Conservation (phyloP, 1,284 basidiomycete genomes). For the Irpex sp. region DNA sequence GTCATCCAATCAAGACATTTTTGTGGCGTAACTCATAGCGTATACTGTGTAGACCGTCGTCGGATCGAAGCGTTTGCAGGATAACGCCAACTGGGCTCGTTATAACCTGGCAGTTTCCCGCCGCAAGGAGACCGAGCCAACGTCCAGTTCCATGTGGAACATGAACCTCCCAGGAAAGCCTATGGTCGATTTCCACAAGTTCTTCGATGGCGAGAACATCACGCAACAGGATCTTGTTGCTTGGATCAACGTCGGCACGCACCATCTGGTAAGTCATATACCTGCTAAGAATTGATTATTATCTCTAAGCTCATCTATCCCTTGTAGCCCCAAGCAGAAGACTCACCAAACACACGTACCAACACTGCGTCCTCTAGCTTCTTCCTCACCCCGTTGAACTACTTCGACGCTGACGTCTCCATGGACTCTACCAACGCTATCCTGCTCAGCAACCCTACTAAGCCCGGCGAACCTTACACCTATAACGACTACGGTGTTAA, state of each 20-base stretch:
- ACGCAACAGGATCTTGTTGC: slow-evolving; percentile 59
- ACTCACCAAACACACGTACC: slow-evolving; percentile 58
- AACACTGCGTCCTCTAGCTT: slow-evolving; percentile 59
- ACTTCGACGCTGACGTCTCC: slow-evolving; percentile 58
- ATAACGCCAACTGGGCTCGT: slow-evolving; percentile 64
- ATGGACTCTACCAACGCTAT: slow-evolving; percentile 56
- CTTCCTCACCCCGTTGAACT: slow-evolving; percentile 60
- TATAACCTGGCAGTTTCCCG: slow-evolving; percentile 58
- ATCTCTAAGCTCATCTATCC: neutral
- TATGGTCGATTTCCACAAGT: slow-evolving; percentile 58
- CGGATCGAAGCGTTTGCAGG: slow-evolving; percentile 52
- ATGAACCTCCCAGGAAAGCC: slow-evolving; percentile 56
- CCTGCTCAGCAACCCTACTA: slow-evolving; percentile 39
- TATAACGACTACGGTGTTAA: slow-evolving; percentile 53
- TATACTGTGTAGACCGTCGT: slow-evolving; percentile 42
- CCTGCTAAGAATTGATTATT: no score
- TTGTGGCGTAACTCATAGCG: no score
- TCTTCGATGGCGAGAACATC: slow-evolving; percentile 61
- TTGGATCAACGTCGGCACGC: slow-evolving; percentile 65
- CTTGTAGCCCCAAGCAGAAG: slow-evolving; percentile 51
- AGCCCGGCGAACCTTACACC: slow-evolving; percentile 36
- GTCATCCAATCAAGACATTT: no score
- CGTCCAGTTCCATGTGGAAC: slow-evolving; percentile 57
- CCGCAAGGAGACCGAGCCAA: slow-evolving; percentile 58
- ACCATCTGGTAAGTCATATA: slow-evolving; percentile 41